Conservation (phyloP, 2,329 filamentous ascomycete species). For the Talaromyces sp. region DNA sequence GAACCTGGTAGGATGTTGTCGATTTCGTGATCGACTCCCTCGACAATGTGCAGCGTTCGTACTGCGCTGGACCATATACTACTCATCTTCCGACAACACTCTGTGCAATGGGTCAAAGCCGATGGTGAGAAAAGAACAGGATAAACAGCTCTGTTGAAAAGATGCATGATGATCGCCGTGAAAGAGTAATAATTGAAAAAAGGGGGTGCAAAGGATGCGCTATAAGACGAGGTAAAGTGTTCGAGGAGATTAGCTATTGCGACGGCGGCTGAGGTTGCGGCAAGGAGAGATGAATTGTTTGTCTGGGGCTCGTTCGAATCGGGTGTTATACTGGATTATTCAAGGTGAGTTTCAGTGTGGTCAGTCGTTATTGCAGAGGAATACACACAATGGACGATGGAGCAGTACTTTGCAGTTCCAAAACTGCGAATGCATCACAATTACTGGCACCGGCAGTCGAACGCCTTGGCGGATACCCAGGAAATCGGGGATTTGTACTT, state of each 20-base stretch:
- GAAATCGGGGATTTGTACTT: constrained; percentile 2
- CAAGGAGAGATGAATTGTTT: constrained; percentile 4
- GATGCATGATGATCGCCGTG: constrained; percentile 11
- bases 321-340: neutral
- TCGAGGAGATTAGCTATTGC: constrained; percentile 5
- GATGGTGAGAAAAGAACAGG: constrained; percentile 12
- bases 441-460: constrained; percentile 1
- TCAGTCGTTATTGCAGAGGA: neutral
- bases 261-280: constrained; percentile 4
- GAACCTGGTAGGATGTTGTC: constrained; percentile 3
- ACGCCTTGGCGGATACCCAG: constrained; percentile 3
- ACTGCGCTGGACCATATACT: constrained; percentile 12
- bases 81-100: constrained; percentile 13
- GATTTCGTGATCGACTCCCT: constrained; percentile 11
- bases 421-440: constrained; percentile 7
- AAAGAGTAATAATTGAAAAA: constrained; percentile 13
- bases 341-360: neutral
- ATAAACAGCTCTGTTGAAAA: constrained; percentile 10
- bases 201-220: constrained; percentile 6
- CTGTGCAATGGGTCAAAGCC: constrained; percentile 10
- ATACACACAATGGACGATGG: constrained; percentile 8
- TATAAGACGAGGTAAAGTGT: constrained; percentile 12
- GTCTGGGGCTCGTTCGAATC: neutral
- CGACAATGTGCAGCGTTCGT: constrained; percentile 11
- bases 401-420: constrained; percentile 9